Evolutionary conservation across 352 stramenopile genomes (phyloP).

Genomic region (Phytophthora ramorum): DNA sequence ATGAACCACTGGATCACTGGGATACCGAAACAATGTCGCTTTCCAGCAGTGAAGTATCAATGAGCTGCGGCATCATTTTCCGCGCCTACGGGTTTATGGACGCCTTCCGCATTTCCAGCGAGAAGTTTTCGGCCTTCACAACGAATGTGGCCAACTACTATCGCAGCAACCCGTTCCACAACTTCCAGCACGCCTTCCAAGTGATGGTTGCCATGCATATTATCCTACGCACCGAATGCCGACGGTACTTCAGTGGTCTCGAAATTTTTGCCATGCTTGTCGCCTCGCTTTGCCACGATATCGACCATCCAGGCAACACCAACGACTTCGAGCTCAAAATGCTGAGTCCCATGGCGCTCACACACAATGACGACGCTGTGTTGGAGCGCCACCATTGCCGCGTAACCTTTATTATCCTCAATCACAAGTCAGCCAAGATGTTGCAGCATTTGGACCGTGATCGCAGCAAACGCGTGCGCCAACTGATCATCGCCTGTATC

Average conservation of each 20-base stretch:
- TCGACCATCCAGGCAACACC: constrained; percentile 84
- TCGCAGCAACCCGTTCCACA: constrained; percentile 82
- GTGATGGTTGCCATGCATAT: constrained; percentile 67
- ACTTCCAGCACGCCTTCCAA: constrained; percentile 80
- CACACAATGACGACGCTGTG: constrained; percentile 86
- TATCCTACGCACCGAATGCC: constrained; percentile 62
- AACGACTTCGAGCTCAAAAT: constrained; percentile 89
- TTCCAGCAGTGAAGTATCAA: constrained; percentile 47
- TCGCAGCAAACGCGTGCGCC: constrained; percentile 60
- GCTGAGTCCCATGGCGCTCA: constrained; percentile 76
- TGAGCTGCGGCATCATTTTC: constrained; percentile 55
- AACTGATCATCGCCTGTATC: constrained; percentile 74
- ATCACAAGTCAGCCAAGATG: constrained; percentile 79
- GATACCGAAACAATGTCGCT: constrained; percentile 50
- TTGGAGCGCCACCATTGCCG: constrained; percentile 85
- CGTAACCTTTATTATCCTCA: constrained; percentile 80
- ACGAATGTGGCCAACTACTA: constrained; percentile 74
- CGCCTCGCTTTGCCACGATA: constrained; percentile 79
- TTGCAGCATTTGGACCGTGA: constrained; percentile 63
- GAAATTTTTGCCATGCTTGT: constrained; percentile 83
- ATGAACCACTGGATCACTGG: constrained; percentile 66
- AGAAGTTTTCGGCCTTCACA: constrained; percentile 65
- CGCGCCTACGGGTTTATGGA: constrained; percentile 64
- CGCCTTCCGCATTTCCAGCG: constrained; percentile 54
- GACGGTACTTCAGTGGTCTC: constrained; percentile 64